A percentile compares a stretch with the other conserved stretches of the same genome.
phyloP scores from a whole-genome alignment of 495 filamentous ascomycete genomes.

The Trichoderma orchidacearum region DNA sequence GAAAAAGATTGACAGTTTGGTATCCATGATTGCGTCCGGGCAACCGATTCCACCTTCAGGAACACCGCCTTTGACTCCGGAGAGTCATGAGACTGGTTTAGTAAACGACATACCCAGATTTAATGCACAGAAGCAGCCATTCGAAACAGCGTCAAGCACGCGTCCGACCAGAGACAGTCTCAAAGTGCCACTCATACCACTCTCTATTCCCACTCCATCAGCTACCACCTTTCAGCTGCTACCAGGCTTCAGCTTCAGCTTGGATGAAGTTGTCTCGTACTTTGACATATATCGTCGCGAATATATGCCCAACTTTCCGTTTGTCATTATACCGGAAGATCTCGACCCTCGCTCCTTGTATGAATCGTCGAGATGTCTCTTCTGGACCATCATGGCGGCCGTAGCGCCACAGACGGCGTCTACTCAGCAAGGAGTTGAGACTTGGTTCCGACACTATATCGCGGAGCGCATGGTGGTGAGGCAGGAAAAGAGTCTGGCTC shows the following conservation, averaged over 20 bases:
- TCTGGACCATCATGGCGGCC: conserved; percentile 10
- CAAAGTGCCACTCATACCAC: neutral
- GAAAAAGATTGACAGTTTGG: conserved; percentile 18
- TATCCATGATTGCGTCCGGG: conserved; percentile 12
- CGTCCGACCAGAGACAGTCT: neutral
- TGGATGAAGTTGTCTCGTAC: conserved; percentile 5
- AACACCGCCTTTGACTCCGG: neutral
- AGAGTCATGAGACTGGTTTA: neutral
- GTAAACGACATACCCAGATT: neutral
- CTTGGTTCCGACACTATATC: conserved; percentile 10
- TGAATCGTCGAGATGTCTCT: conserved; percentile 10
- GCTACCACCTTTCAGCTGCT: conserved; percentile 6
- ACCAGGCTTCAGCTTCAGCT: conserved; percentile 7
- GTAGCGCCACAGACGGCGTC: conserved; percentile 8
- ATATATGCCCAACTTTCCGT: conserved; percentile 12
- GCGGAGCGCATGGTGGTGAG: conserved; percentile 9
- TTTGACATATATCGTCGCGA: conserved; percentile 9
- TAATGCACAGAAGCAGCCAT: neutral
- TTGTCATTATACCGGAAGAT: conserved; percentile 8
- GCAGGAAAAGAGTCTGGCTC: conserved; percentile 12
- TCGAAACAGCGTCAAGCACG: neutral
- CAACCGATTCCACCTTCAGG: conserved; percentile 4
- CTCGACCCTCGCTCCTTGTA: conserved; percentile 7
- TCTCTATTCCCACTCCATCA: neutral
- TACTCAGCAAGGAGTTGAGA: conserved; percentile 5